A percentile compares a stretch with the other conserved stretches of the same genome.
Conservation (phyloP, 768 basidiomycete species). For the Boletus reticulatus region DNA sequence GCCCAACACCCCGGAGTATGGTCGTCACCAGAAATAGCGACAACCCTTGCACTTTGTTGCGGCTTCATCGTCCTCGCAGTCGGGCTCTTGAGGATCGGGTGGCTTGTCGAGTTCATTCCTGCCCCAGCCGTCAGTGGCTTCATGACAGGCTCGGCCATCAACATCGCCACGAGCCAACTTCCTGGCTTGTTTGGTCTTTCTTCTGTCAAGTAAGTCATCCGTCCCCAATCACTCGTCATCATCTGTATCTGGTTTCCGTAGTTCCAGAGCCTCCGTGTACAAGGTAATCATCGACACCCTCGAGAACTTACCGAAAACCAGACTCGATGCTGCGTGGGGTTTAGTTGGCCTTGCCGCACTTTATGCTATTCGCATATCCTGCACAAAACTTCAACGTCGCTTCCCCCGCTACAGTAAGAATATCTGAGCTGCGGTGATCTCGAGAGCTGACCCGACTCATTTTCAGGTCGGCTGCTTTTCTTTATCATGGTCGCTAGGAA, state of each 20-base stretch:
- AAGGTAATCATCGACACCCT: slow-evolving; percentile 90
- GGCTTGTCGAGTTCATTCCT: slow-evolving; percentile 94
- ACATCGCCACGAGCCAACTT: slow-evolving; percentile 83
- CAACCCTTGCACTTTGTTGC: slow-evolving; percentile 77
- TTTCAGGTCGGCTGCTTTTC: slow-evolving; percentile 65
- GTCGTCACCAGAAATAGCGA: slow-evolving; percentile 74
- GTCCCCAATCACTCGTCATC: neutral
- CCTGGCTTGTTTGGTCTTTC: slow-evolving; percentile 87
- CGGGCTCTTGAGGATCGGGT: slow-evolving; percentile 86
- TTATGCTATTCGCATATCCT: slow-evolving; percentile 63
- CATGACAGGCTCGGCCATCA: slow-evolving; percentile 98
- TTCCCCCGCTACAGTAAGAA: slow-evolving; percentile 61
- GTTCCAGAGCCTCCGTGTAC: slow-evolving; percentile 84
- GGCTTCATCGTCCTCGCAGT: slow-evolving; percentile 92
- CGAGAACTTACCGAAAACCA: slow-evolving; percentile 70
- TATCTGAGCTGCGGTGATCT: neutral
- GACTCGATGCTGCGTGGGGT: slow-evolving; percentile 88
- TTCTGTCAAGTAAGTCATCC: slow-evolving; percentile 69
- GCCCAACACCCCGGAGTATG: slow-evolving; percentile 53
- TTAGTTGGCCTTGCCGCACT: slow-evolving; percentile 68
- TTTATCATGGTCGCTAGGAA: slow-evolving; percentile 76
- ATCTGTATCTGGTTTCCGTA: slow-evolving; percentile 27
- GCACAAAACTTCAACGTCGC: slow-evolving; percentile 47
- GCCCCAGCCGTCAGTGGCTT: slow-evolving; percentile 82
- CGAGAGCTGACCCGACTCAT: neutral